Conservation (phyloP, 2,329 filamentous ascomycete genomes). For the Aureobasidium pullulans region DNA sequence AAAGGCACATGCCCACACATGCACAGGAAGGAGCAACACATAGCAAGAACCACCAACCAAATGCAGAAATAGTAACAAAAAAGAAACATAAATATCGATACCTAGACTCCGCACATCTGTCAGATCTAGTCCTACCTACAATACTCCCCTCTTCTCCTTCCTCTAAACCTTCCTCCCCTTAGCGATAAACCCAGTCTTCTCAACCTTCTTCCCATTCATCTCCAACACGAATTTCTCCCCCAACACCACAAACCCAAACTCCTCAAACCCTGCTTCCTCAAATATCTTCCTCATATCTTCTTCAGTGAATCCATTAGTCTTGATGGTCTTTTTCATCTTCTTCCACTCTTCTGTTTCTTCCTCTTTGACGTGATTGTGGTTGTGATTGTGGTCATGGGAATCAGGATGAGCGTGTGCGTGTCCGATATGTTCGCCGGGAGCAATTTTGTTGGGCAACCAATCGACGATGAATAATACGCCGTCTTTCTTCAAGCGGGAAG, state of each 20-base stretch:
- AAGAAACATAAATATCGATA: neutral
- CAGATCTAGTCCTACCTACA: too few species aligned
- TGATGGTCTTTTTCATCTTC: conserved; percentile 26
- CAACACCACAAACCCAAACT: conserved; percentile 26
- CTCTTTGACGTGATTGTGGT: neutral
- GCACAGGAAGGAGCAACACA: too few species aligned
- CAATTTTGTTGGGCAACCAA: conserved; percentile 21
- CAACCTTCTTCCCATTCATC: conserved; percentile 20
- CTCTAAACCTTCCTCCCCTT: conserved; percentile 20
- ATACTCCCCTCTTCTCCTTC: too few species aligned
- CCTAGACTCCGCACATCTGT: neutral
- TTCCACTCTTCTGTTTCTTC: conserved; percentile 14
- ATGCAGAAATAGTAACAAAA: too few species aligned
- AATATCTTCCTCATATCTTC: conserved; percentile 23
- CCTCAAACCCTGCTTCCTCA: conserved; percentile 21
- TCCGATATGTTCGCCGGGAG: neutral
- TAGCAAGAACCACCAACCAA: too few species aligned
- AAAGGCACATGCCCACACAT: too few species aligned
- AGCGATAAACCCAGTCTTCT: conserved; percentile 27
- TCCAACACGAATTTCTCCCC: conserved; percentile 24
- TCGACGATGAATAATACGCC: conserved; percentile 26
- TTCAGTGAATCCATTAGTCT: conserved; percentile 26
- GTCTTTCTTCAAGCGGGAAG: conserved; percentile 21
- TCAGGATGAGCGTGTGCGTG: neutral
- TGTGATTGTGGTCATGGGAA: too few species aligned